These are phyloP conservation scores for Aspergillus latus DNA, from an alignment of 2,329 filamentous ascomycete species.

Conservation along the genomic window DNA sequence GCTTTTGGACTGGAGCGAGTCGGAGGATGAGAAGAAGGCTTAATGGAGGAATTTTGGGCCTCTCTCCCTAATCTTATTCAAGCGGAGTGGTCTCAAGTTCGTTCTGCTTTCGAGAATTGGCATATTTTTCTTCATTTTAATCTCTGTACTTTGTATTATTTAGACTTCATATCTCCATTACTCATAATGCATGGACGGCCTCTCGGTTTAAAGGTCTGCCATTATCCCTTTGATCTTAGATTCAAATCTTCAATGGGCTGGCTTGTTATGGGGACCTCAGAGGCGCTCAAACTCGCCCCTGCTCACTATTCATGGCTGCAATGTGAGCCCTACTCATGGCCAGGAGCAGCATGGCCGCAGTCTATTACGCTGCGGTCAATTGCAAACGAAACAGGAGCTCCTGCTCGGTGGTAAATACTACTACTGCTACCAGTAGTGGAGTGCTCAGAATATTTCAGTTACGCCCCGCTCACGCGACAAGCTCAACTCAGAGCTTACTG, in stretches of 20 bases:
- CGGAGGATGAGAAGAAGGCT: constrained; percentile 30
- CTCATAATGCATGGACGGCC: not conserved
- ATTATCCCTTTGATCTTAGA: not conserved
- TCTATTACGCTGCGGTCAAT: no score
- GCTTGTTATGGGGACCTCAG: no score
- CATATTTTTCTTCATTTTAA: not conserved
- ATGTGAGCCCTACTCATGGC: no score
- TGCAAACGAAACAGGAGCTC: no score
- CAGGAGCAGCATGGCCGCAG: no score
- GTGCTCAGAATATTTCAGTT: not conserved
- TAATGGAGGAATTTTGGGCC: not conserved
- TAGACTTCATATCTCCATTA: not conserved
- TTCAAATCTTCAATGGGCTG: no score
- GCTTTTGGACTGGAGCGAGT: constrained; percentile 59
- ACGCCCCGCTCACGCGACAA: not conserved
- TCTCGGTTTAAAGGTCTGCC: not conserved
- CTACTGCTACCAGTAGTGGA: no score
- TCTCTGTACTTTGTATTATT: not conserved
- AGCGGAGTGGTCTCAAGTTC: not conserved
- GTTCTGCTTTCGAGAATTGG: not conserved
- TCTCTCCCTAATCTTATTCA: not conserved
- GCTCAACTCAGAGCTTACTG: not conserved
- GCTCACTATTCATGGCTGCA: no score
- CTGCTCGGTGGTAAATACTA: no score
- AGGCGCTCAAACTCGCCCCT: no score